phyloP scores from a whole-genome alignment of 495 filamentous ascomycete genomes.

The Penicillium pulvis region DNA sequence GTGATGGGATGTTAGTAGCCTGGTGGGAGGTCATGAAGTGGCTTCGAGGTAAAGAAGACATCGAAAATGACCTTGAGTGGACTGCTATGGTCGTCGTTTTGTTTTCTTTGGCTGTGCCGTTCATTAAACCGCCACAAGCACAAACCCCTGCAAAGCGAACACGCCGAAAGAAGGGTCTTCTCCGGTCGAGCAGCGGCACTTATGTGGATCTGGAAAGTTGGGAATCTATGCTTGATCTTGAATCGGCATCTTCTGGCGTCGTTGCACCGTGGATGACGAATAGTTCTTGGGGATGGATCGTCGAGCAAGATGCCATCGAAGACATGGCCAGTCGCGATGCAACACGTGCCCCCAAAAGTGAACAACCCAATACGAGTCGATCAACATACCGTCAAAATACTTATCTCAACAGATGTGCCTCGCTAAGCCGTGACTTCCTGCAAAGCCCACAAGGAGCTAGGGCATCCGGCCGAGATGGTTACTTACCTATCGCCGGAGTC shows the following conservation, averaged over 20 bases:
- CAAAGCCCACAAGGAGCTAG: constrained; percentile 53
- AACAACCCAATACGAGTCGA: constrained; percentile 26
- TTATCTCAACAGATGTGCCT: constrained; percentile 45
- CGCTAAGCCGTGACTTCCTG: constrained; percentile 58
- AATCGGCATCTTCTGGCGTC: constrained; percentile 57
- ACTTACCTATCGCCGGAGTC: constrained; percentile 61
- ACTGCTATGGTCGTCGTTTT: constrained; percentile 72
- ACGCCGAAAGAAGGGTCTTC: constrained; percentile 52
- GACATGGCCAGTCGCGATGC: constrained; percentile 23
- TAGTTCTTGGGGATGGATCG: constrained; percentile 73
- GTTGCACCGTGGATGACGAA: constrained; percentile 65
- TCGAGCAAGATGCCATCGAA: constrained; percentile 57
- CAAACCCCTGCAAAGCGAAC: constrained; percentile 40
- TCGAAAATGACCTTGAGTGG: constrained; percentile 71
- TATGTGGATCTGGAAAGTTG: constrained; percentile 60
- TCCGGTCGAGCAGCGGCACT: constrained; percentile 62
- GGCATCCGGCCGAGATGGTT: constrained; percentile 55
- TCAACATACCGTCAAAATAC: constrained; percentile 50
- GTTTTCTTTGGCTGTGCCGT: constrained; percentile 61
- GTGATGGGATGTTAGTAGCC: constrained; percentile 64
- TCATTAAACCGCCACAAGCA: constrained; percentile 41
- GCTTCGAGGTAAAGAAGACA: constrained; percentile 53
- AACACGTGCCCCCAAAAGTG: constrained; percentile 25
- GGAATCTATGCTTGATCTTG: constrained; percentile 61
- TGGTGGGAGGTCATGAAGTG: constrained; percentile 80